Evolutionary conservation across 2,329 filamentous ascomycete genomes (phyloP).

Genomic region (Fusarium sp.): DNA sequence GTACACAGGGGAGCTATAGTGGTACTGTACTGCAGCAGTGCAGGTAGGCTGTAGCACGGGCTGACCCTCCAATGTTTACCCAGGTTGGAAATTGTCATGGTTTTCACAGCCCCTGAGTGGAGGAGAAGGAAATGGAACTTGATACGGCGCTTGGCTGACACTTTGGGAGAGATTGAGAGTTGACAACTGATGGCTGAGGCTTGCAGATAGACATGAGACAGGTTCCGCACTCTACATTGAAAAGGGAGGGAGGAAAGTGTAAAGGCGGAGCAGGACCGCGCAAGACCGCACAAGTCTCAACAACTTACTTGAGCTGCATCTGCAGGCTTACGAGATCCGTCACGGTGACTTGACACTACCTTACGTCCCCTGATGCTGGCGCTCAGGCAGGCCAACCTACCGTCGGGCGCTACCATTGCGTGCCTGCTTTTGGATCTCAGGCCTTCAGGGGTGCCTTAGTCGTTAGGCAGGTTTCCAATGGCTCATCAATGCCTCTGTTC

Average conservation of each 20-base stretch:
- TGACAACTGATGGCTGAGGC: constrained; percentile 7
- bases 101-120: constrained; percentile 27
- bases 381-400: too few species aligned
- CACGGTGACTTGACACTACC: constrained; percentile 2
- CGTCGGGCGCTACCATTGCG: neutral
- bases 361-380: neutral
- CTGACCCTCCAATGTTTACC: constrained; percentile 13
- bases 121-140: constrained; percentile 16
- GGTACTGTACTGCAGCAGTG: neutral
- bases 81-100: constrained; percentile 18
- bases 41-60: constrained; percentile 4
- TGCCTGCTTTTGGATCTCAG: neutral
- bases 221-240: constrained; percentile 7
- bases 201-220: constrained; percentile 6
- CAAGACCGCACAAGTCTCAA: neutral
- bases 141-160: constrained; percentile 20
- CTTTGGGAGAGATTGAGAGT: neutral
- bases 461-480: constrained; percentile 4
- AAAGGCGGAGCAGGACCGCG: constrained; percentile 3
- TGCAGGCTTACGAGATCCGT: neutral
- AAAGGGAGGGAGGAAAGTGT: neutral
- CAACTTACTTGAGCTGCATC: neutral
- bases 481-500: neutral
- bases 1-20: constrained; percentile 13
- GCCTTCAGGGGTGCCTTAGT: neutral